Conservation (phyloP, 2,329 filamentous ascomycete species). For the Hymenoscyphus scutula region DNA sequence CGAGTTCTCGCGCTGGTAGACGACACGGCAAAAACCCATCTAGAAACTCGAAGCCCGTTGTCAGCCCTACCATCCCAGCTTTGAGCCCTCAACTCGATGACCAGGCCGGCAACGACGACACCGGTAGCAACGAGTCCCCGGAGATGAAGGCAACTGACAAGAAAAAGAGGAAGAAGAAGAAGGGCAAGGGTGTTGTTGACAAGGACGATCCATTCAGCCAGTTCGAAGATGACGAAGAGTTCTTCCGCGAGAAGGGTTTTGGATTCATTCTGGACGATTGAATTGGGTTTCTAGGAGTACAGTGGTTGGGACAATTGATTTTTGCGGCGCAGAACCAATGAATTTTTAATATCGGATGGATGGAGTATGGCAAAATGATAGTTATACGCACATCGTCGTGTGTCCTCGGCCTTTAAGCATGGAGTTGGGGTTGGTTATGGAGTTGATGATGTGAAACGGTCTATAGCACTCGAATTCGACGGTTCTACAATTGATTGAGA, state of each 20-base stretch:
- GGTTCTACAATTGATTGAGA: not conserved
- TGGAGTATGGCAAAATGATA: not conserved
- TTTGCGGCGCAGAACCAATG: not conserved
- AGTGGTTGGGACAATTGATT: not conserved
- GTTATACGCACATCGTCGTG: not conserved
- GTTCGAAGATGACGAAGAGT: conserved; percentile 2
- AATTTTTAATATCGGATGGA: not conserved
- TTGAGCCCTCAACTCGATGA: not conserved
- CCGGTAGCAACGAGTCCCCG: not conserved
- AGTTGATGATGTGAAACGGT: not conserved
- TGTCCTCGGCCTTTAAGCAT: conserved; percentile 1
- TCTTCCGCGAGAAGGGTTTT: conserved; percentile 2
- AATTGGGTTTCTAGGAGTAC: not conserved
- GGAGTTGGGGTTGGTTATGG: not conserved
- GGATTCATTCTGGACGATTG: conserved; percentile 1
- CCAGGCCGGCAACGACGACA: not conserved
- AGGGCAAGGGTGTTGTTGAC: not conserved
- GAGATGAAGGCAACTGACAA: not conserved
- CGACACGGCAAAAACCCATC: not conserved
- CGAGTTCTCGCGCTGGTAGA: not conserved
- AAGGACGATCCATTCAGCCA: conserved; percentile 4
- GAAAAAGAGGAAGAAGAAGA: not conserved
- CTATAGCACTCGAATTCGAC: not conserved
- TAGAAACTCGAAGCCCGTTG: not conserved
- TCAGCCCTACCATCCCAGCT: not conserved